phyloP scores from a whole-genome alignment of 2,329 filamentous ascomycete species.

The Pseudogymnoascus sp. region DNA sequence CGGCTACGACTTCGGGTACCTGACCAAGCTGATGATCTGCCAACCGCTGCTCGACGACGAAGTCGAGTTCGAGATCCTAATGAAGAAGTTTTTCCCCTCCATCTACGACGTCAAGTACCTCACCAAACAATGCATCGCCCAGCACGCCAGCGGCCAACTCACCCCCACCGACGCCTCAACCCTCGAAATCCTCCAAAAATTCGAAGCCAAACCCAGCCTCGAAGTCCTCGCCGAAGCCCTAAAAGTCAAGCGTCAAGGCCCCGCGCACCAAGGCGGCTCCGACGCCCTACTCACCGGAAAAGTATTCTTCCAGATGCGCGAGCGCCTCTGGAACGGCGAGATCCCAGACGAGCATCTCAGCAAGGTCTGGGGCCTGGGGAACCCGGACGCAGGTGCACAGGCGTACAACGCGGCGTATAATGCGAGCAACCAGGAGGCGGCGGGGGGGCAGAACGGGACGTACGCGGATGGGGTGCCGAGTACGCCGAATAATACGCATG shows the following conservation, averaged over 20 bases:
- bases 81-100: slow-evolving; percentile 87
- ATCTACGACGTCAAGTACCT: slow-evolving; percentile 96
- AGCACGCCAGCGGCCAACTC: slow-evolving; percentile 54
- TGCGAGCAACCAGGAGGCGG: slow-evolving; percentile 33
- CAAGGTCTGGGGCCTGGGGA: slow-evolving; percentile 88
- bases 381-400: slow-evolving; percentile 47
- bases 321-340: slow-evolving; percentile 76
- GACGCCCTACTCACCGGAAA: slow-evolving; percentile 89
- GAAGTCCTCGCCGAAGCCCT: slow-evolving; percentile 92
- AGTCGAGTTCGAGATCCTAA: slow-evolving; percentile 76
- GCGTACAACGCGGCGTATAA: slow-evolving; percentile 31
- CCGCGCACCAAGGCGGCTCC: slow-evolving; percentile 85
- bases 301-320: slow-evolving; percentile 89
- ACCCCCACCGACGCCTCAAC: slow-evolving; percentile 57
- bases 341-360: slow-evolving; percentile 77
- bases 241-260: slow-evolving; percentile 79
- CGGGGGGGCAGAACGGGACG: slow-evolving; percentile 47
- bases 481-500: slow-evolving; percentile 65
- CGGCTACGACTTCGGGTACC: slow-evolving; percentile 95
- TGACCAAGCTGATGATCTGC: slow-evolving; percentile 87
- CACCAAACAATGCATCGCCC: slow-evolving; percentile 77
- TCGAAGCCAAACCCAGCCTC: slow-evolving; percentile 84
- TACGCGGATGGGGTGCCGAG: slow-evolving; percentile 45
- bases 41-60: slow-evolving; percentile 81
- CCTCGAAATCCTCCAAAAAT: slow-evolving; percentile 68